Conservation (phyloP, 169 alveolate genomes). For the Cryptosporidium sp. region DNA sequence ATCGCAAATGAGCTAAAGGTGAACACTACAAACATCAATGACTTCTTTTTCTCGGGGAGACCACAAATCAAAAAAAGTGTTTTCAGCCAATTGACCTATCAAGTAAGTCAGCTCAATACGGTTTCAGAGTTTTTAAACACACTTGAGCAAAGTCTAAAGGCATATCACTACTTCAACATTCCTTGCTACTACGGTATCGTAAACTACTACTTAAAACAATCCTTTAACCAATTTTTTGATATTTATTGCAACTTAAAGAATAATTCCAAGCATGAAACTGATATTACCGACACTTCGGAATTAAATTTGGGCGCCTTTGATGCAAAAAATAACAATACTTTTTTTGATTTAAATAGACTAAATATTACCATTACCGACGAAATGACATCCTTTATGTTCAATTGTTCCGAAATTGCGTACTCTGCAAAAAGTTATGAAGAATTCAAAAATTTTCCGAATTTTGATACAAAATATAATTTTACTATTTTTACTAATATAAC, state of each 20-base stretch:
- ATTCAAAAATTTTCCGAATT: not conserved
- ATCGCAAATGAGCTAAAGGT: not conserved
- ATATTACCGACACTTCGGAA: not conserved
- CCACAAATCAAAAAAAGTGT: not conserved
- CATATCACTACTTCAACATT: constrained; percentile 7
- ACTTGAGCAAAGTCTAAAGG: not conserved
- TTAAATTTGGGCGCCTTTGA: not conserved
- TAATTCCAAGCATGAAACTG: not conserved
- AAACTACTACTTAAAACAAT: not conserved
- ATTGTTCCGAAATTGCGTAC: not conserved
- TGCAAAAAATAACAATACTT: not conserved
- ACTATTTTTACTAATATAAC: not conserved
- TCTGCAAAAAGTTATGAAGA: not conserved
- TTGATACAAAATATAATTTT: not conserved
- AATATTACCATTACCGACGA: not conserved
- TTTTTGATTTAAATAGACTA: not conserved
- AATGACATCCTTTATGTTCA: constrained; percentile 13
- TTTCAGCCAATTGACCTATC: constrained; percentile 7
- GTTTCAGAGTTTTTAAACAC: not conserved
- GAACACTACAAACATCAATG: constrained; percentile 2
- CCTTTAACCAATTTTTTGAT: not conserved
- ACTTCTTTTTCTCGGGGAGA: not conserved
- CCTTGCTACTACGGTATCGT: constrained; percentile 4
- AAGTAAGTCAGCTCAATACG: constrained; percentile 5
- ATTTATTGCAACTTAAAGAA: not conserved